phyloP scores from a whole-genome alignment of 2,329 filamentous ascomycete genomes.

The Harringtonia lauricola region DNA sequence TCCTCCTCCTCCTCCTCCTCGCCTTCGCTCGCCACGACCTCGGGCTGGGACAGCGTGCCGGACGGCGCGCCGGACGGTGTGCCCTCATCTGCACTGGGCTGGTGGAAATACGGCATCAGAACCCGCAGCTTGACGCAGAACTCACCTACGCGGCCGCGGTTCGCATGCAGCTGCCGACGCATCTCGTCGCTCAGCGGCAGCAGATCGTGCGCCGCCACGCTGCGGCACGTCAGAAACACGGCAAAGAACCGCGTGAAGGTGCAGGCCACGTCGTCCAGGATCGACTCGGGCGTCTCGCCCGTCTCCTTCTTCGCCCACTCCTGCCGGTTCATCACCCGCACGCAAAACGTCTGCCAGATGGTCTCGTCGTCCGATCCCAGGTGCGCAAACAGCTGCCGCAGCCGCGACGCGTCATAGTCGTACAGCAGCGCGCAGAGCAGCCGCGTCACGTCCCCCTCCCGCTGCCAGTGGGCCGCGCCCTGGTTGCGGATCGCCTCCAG shows the following conservation, averaged over 20 bases:
- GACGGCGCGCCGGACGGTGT: background rate
- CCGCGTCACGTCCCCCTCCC: conserved; percentile 3
- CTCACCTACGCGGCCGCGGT: conserved; percentile 6
- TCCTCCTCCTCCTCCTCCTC: conserved; percentile 6
- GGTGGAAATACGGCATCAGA: conserved; percentile 11
- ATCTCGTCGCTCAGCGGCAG: conserved; percentile 3
- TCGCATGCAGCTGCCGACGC: conserved; percentile 2
- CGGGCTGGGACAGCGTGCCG: background rate
- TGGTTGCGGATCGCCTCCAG: conserved; percentile 6
- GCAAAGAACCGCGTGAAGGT: conserved; percentile 15
- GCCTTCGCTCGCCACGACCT: no score
- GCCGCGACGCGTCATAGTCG: conserved; percentile 1
- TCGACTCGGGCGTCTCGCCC: background rate
- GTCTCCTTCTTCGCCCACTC: background rate
- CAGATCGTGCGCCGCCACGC: background rate
- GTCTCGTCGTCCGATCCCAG: background rate
- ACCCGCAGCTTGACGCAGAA: conserved; percentile 14
- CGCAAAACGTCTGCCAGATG: conserved; percentile 9
- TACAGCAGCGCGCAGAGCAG: conserved; percentile 10
- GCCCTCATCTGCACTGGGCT: no score
- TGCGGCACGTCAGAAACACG: conserved; percentile 10
- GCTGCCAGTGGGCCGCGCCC: conserved; percentile 9
- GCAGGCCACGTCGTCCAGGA: conserved; percentile 2
- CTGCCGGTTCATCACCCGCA: background rate
- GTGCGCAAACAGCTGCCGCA: conserved; percentile 3